Base-by-base conservation (phyloP, 805 yeast species). In the Candida ipomoeae region DNA sequence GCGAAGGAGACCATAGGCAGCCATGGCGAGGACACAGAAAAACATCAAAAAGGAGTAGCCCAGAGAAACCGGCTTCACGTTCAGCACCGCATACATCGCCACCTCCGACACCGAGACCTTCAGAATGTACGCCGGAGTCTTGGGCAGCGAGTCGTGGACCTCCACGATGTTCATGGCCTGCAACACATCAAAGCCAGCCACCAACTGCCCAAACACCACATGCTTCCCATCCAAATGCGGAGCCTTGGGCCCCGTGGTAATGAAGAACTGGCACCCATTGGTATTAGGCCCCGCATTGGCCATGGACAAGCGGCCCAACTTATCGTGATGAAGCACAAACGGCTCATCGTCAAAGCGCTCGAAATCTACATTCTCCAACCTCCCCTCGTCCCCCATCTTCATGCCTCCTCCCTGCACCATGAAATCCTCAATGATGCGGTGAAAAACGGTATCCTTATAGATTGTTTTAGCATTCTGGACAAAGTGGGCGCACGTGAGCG, bases 331-430 rank as follows among this genome's bases (percentile, higher is more conserved):
- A 38, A 67, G 42, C 11, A 58, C 48, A 3, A 60, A 63, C 50
- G 58, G 56, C 54, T 68, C 73, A 52, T 66, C 69, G 14, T 46
- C 54, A 32, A 56, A 58, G 52, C 63, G 69, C 15, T 50, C 59
- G 37, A 63, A 49, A 5, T 58, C 39, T 2, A 61, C 57, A 46
- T 55, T 57, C 40, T 64, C 69, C 56, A 66, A 68, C 26, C 37
- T 40, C 32, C 46, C 42, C 21, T 20, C 43, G 37, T 8, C 52
- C 34, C 35, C 44, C 45, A 54, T 55, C 13, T 46, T 49, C 35
- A 62, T 61, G 26, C 63, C 67, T 7, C 78, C 78, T 7, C 73
- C 71, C 48, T 73, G 78, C 29, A 73, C 61, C 68, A 73, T 66
- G 49, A 70, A 71, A 46, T 65, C 56, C 45, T 62, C 50, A 18